A percentile compares a stretch with the other conserved stretches of the same genome.
Conservation (phyloP, 83 land plant species). For the Isoetes engelmannii region DNA sequence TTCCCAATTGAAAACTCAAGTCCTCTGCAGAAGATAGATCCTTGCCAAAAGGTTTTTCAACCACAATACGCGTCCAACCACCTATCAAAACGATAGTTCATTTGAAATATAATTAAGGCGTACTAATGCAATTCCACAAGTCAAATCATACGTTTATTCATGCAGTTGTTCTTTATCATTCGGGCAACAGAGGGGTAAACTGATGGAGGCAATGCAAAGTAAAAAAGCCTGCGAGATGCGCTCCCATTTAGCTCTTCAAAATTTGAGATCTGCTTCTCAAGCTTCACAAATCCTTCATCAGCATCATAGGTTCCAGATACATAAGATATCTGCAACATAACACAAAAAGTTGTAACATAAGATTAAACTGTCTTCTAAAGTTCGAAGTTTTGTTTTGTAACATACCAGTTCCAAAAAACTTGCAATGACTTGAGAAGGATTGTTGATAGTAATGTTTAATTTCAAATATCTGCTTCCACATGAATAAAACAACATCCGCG, state of each 20-base stretch:
- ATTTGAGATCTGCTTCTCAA: slow-evolving; percentile 52
- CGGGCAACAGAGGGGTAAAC: slow-evolving; percentile 81
- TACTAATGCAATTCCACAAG: slow-evolving; percentile 10
- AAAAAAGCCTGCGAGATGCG: slow-evolving; percentile 73
- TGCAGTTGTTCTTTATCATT: slow-evolving; percentile 73
- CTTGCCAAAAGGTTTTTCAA: slow-evolving; percentile 97
- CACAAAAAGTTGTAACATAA: background rate
- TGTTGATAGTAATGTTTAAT: background rate
- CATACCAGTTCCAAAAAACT: slow-evolving; percentile 58
- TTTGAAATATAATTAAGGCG: background rate
- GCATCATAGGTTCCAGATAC: slow-evolving; percentile 75
- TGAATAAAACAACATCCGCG: background rate
- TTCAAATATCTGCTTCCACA: background rate
- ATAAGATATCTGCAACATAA: slow-evolving; percentile 56
- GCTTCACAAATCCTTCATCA: slow-evolving; percentile 52
- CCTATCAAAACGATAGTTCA: slow-evolving; percentile 34
- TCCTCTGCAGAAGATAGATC: slow-evolving; percentile 73
- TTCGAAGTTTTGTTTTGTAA: no score
- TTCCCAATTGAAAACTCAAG: slow-evolving; percentile 77
- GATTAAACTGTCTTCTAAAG: no score
- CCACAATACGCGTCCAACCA: slow-evolving; percentile 91
- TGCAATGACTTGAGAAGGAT: slow-evolving; percentile 35
- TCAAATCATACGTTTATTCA: slow-evolving; percentile 59
- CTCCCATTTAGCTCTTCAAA: slow-evolving; percentile 51
- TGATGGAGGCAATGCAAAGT: slow-evolving; percentile 95